These are phyloP conservation scores for Hygrophorus russula DNA, from an alignment of 768 basidiomycete genomes.

Conservation along the genomic window DNA sequence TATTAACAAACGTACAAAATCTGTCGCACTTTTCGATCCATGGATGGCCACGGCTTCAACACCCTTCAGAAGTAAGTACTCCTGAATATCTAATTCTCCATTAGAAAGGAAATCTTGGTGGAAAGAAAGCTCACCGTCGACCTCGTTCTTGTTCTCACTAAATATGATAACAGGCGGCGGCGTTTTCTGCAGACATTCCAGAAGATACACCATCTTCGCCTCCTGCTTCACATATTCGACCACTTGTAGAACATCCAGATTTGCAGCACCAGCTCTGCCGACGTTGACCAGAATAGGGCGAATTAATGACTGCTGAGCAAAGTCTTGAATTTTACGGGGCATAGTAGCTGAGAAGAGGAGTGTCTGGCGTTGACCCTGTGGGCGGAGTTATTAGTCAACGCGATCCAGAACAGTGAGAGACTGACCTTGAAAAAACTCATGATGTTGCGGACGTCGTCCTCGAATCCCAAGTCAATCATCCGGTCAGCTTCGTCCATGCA, in stretches of 20 bases:
- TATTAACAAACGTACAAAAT: not conserved
- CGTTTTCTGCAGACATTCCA: constrained; percentile 97
- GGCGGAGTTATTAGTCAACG: not conserved
- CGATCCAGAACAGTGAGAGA: constrained; percentile 5
- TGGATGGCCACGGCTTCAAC: constrained; percentile 99
- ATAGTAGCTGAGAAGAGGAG: constrained; percentile 97
- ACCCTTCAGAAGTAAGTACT: constrained; percentile 92
- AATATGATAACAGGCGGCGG: constrained; percentile 97
- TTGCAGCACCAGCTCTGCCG: constrained; percentile 95
- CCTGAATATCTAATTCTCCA: constrained; percentile 74
- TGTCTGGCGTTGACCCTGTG: constrained; percentile 89
- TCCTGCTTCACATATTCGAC: constrained; percentile 99
- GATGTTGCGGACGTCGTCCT: constrained; percentile 96
- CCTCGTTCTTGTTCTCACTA: constrained; percentile 99
- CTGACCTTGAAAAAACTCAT: constrained; percentile 97
- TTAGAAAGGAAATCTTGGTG: not conserved
- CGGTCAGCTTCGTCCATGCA: constrained; percentile 99
- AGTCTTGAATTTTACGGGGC: constrained; percentile 98
- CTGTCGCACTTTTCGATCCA: constrained; percentile 79
- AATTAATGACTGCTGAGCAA: constrained; percentile 94
- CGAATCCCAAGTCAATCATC: constrained; percentile 98
- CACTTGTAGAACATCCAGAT: constrained; percentile 90
- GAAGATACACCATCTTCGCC: constrained; percentile 98
- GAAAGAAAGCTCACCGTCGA: constrained; percentile 64
- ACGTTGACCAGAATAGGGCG: constrained; percentile 94